Conservation (phyloP, 345 rosid species). For the Citrus sinensis region DVS_A1.0 CM039161.1:14259001-14259500, state of each 20-base stretch:
- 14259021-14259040: conserved; percentile 44
- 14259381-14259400: too few species aligned
- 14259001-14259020: conserved; percentile 20
- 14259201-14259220: conserved; percentile 84
- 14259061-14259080: too few species aligned
- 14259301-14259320: too few species aligned
- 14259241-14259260: conserved; percentile 41
- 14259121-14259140: conserved; percentile 62
- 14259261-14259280: background rate
- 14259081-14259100: too few species aligned
- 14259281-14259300: background rate
- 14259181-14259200: conserved; percentile 94
- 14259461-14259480: too few species aligned
- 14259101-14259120: conserved; percentile 5
- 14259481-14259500: too few species aligned
- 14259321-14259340: too few species aligned
- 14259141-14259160: conserved; percentile 82
- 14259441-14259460: too few species aligned
- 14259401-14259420: too few species aligned
- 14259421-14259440: too few species aligned
- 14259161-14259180: conserved; percentile 66
- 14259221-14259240: conserved; percentile 98
- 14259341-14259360: too few species aligned
- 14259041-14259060: background rate
- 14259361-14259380: too few species aligned